These are phyloP conservation scores for Phialophora macrospora DNA, from an alignment of 2,329 filamentous ascomycete species.

Conservation along the genomic window DNA sequence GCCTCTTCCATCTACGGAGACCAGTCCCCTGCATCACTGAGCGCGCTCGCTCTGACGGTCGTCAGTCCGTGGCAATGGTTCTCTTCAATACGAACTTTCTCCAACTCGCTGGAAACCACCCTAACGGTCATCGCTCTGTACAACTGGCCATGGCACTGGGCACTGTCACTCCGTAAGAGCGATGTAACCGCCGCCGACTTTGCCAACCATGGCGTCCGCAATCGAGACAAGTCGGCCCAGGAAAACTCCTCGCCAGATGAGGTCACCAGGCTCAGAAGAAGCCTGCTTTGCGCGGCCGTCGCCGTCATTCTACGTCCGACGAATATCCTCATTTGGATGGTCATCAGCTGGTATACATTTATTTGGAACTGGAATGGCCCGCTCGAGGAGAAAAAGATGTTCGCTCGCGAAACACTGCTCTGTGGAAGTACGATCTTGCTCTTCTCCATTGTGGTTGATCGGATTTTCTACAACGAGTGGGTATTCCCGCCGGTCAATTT, in stretches of 20 bases:
- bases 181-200: neutral
- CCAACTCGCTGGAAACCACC: constrained; percentile 90
- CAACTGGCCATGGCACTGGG: constrained; percentile 84
- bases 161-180: constrained; percentile 45
- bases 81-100: constrained; percentile 88
- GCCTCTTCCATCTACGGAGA: constrained; percentile 73
- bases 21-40: constrained; percentile 66
- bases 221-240: constrained; percentile 46
- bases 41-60: constrained; percentile 72
- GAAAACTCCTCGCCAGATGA: constrained; percentile 39
- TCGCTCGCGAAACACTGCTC: constrained; percentile 67
- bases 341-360: constrained; percentile 54
- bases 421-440: constrained; percentile 67
- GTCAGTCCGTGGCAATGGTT: constrained; percentile 96
- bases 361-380: constrained; percentile 10
- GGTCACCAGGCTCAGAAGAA: constrained; percentile 56
- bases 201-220: constrained; percentile 47
- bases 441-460: constrained; percentile 71
- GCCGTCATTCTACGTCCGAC: constrained; percentile 89
- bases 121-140: constrained; percentile 79
- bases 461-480: constrained; percentile 81
- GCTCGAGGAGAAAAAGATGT: constrained; percentile 20
- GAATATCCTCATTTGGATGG: constrained; percentile 83
- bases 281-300: constrained; percentile 75
- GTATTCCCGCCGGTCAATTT: constrained; percentile 87